Base-by-base conservation (phyloP, 805 yeast genomes). In the Saccharomyces mikatae region DNA sequence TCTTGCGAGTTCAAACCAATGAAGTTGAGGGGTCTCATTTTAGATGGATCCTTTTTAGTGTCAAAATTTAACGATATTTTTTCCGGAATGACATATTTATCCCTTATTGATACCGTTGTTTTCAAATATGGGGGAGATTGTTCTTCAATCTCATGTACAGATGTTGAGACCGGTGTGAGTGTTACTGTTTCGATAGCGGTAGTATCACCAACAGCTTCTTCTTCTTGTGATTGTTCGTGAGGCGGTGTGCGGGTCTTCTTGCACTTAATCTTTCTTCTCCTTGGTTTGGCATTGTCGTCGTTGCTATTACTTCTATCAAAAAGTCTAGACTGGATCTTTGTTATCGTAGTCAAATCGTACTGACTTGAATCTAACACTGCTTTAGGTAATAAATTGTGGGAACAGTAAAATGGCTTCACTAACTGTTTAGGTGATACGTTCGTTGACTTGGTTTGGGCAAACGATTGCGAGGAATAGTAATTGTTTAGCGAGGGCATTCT, bases 401-500 rank as follows among this genome's bases (percentile, higher is more conserved):
- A 48, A 46, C 44, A 36, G 44, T 36, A 36, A 13, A 13, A 52
- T 24, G 14, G 55, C 50, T 17, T 36, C 21, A 36, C 44, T 24
- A 36, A 36, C 24, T 36, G 44, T 6, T 36, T 17, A 4, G 44
- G 11, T 17, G 44, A 36, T 9, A 36, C 24, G 10, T 17, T 36
- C 24, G 44, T 17, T 8, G 24, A 17, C 24, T 36, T 17, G 9
- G 44, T 13, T 22, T n/a, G 27, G 17, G 24, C 13, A 17, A 21
- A 36, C 13, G 44, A n/a, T 36, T 10, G 52, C 54, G 27, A 48
- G 2, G 62, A 56, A 29, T 60, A 60, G 52, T 58, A 63, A 41
- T 64, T 65, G 24, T 65, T 59, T 48, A 69, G 51, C 1, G 71
- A 66, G 10, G 71, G 71, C 46, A 69, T 64, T 48, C 67, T 60